phyloP scores from a whole-genome alignment of 2,329 filamentous ascomycete species.

The Trichothecium sympodiale region DNA sequence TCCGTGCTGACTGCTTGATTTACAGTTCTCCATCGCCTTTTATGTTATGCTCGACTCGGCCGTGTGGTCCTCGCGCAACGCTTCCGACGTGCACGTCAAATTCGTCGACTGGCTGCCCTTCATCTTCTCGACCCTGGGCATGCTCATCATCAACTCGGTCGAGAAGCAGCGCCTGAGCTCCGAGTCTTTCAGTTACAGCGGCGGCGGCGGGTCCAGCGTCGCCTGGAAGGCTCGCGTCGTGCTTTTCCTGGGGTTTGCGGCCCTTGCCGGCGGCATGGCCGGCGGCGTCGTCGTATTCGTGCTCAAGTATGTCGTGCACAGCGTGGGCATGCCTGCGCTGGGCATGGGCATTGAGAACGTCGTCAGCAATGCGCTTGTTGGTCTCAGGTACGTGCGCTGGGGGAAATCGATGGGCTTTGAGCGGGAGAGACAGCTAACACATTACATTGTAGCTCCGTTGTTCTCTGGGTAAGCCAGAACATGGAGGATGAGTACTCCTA shows the following conservation, averaged over 20 bases:
- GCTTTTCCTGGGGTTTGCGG: conserved; percentile 55
- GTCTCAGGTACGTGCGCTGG: conserved; percentile 36
- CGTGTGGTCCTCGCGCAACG: conserved; percentile 51
- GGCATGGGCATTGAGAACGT: conserved; percentile 57
- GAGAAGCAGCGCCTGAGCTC: conserved; percentile 54
- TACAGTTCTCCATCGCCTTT: conserved; percentile 56
- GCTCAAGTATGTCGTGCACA: conserved; percentile 50
- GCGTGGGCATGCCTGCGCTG: conserved; percentile 47
- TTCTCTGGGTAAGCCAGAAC: conserved; percentile 60
- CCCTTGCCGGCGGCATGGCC: conserved; percentile 56
- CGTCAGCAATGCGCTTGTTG: conserved; percentile 53
- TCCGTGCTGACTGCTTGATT: not conserved
- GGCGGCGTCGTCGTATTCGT: conserved; percentile 59
- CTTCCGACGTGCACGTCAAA: conserved; percentile 47
- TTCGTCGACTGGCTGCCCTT: conserved; percentile 62
- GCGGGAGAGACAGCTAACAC: too few relatives aligned
- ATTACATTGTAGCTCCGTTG: conserved; percentile 37
- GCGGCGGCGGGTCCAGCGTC: conserved; percentile 36
- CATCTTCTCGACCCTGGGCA: conserved; percentile 54
- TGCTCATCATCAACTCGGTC: conserved; percentile 62
- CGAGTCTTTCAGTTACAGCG: conserved; percentile 52
- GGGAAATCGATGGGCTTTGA: conserved; percentile 7
- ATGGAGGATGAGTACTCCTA: conserved; percentile 65
- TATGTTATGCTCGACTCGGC: conserved; percentile 58
- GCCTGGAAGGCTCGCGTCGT: conserved; percentile 60